phyloP scores from a whole-genome alignment of 345 rosid species.

The Eucalyptus pauciflora region DNA sequence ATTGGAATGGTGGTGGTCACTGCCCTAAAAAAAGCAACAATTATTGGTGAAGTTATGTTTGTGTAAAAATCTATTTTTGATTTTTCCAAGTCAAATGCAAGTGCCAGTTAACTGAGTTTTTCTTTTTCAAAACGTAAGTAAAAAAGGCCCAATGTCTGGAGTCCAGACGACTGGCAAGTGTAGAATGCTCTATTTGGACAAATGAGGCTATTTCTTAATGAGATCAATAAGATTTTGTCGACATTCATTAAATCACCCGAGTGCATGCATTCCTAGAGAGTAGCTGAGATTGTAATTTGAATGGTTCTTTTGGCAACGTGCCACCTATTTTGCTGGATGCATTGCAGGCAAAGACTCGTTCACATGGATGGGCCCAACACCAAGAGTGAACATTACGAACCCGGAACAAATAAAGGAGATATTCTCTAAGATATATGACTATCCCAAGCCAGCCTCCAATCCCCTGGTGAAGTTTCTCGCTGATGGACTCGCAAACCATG shows the following conservation, averaged over 20 bases:
- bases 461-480: conserved; percentile 20
- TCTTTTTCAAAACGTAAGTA: not conserved
- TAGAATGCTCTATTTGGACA: not conserved
- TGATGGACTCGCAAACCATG: conserved; percentile 16
- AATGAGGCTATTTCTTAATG: not conserved
- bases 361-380: conserved; percentile 41
- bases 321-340: not conserved
- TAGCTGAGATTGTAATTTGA: not conserved
- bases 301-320: not conserved
- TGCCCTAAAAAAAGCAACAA: not conserved
- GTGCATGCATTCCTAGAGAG: not conserved
- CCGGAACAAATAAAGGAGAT: conserved; percentile 38
- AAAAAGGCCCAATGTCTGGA: not conserved
- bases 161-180: not conserved
- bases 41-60: not conserved
- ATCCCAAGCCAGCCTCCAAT: conserved; percentile 14
- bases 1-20: not conserved
- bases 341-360: conserved; percentile 29
- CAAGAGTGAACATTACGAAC: conserved; percentile 24
- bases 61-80: not conserved
- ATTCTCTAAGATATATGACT: conserved; percentile 17
- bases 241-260: not conserved
- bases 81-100: not conserved
- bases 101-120: not conserved
- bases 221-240: not conserved